Evolutionary conservation across 805 yeast species (phyloP).

Genomic region (Barnettozyma sp.): DNA sequence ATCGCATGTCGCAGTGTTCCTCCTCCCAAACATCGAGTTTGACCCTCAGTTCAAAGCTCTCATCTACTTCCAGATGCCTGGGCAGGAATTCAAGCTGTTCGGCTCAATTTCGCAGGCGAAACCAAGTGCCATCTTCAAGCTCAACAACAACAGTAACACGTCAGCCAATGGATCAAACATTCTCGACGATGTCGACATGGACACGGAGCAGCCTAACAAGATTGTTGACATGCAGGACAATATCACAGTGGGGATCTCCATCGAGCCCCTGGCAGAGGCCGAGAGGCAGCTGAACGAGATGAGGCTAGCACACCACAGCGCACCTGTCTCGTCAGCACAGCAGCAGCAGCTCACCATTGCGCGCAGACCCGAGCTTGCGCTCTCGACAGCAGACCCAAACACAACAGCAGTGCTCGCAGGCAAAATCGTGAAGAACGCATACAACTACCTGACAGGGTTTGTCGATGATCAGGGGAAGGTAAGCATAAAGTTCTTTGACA

Average conservation of each 20-base stretch:
- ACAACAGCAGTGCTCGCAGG: slow-evolving; percentile 64
- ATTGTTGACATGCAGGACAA: slow-evolving; percentile 22
- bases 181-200: slow-evolving; percentile 53
- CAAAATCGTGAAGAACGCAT: slow-evolving; percentile 86
- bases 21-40: slow-evolving; percentile 71
- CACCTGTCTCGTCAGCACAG: no score
- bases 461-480: slow-evolving; percentile 75
- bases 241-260: slow-evolving; percentile 74
- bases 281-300: slow-evolving; percentile 45
- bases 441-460: slow-evolving; percentile 85
- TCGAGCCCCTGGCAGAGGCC: slow-evolving; percentile 72
- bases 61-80: slow-evolving; percentile 72
- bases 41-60: slow-evolving; percentile 75
- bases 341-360: no score
- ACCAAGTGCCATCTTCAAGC: slow-evolving; percentile 87
- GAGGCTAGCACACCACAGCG: no score
- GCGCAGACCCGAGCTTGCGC: no score
- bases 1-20: slow-evolving; percentile 76
- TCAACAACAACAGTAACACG: slow-evolving; percentile 56
- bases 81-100: slow-evolving; percentile 51
- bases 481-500: slow-evolving; percentile 79
- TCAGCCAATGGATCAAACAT: slow-evolving; percentile 24
- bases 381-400: slow-evolving; percentile 28
- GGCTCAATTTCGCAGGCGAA: slow-evolving; percentile 59
- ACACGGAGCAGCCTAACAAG: slow-evolving; percentile 30